A percentile compares a stretch with the other conserved stretches of the same genome.
phyloP scores from a whole-genome alignment of 2,329 filamentous ascomycete species.

The Aspergillus oerlinghausenensis region DNA sequence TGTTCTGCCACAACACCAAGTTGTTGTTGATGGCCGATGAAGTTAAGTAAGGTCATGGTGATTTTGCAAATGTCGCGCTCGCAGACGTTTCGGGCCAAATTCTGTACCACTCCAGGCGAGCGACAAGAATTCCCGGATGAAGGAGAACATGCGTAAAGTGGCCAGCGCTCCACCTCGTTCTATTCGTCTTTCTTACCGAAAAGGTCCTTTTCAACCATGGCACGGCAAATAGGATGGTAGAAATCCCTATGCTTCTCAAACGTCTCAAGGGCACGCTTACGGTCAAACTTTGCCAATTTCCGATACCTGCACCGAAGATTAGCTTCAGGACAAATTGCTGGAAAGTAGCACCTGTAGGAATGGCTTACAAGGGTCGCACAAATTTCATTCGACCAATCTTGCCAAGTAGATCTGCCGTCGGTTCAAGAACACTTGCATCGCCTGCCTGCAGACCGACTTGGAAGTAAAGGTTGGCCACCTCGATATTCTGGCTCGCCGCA shows the following conservation, averaged over 20 bases:
- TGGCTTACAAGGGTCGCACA: constrained; percentile 69
- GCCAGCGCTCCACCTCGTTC: neutral
- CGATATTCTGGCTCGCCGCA: constrained; percentile 72
- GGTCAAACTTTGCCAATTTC: constrained; percentile 68
- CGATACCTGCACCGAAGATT: constrained; percentile 45
- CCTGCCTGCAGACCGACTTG: constrained; percentile 71
- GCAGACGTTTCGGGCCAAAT: neutral
- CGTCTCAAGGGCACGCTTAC: constrained; percentile 69
- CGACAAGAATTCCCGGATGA: neutral
- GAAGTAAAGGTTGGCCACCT: constrained; percentile 77
- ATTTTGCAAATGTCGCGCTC: neutral
- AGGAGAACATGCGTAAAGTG: neutral
- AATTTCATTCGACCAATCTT: constrained; percentile 95
- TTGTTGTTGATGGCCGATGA: neutral
- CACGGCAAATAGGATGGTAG: constrained; percentile 89
- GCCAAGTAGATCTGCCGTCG: constrained; percentile 70
- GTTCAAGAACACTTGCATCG: constrained; percentile 64
- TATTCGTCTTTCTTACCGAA: constrained; percentile 39
- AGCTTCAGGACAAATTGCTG: constrained; percentile 2
- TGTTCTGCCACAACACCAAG: neutral
- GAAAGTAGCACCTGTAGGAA: neutral
- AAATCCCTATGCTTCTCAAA: constrained; percentile 87
- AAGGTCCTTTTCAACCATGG: constrained; percentile 82
- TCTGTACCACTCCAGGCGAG: neutral
- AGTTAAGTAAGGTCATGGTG: neutral